A percentile compares a stretch with the other conserved stretches of the same genome.
Evolutionary conservation across 768 basidiomycete genomes (phyloP).

Genomic region (Tulasnella sp.): DNA sequence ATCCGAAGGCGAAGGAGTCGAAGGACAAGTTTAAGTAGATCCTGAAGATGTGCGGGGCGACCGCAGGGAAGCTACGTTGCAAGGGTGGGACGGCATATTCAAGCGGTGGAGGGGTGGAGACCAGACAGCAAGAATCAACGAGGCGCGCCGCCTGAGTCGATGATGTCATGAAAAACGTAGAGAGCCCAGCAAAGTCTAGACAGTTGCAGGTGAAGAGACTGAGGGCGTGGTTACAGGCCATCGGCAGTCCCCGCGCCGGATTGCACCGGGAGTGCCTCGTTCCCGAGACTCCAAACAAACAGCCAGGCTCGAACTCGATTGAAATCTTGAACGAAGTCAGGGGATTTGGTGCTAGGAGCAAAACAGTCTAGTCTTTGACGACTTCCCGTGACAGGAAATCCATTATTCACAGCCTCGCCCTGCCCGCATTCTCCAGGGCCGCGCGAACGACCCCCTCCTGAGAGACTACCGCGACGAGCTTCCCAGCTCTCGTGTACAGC

Average conservation of each 20-base stretch:
- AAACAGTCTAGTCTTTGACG: slow-evolving; percentile 2
- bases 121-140: slow-evolving; percentile 6
- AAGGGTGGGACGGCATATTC: neutral
- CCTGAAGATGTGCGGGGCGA: neutral
- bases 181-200: neutral
- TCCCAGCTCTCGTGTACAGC: slow-evolving; percentile 71
- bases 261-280: slow-evolving; percentile 13
- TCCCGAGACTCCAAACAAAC: slow-evolving; percentile 6
- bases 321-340: neutral
- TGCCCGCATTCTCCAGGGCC: slow-evolving; percentile 19
- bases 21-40: slow-evolving; percentile 1
- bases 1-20: slow-evolving; percentile 6
- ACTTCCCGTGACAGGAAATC: slow-evolving; percentile 1
- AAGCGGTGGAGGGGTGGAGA: neutral
- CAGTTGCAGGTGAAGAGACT: neutral
- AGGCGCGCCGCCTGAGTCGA: neutral
- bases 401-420: slow-evolving; percentile 22
- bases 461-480: slow-evolving; percentile 70
- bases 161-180: neutral
- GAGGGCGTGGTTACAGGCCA: neutral
- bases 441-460: slow-evolving; percentile 65
- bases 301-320: slow-evolving; percentile 8
- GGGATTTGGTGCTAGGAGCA: neutral
- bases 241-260: neutral
- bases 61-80: neutral